Evolutionary conservation across 83 land plant species (phyloP).

Genomic region (Diphasiastrum complanatum): DNA sequence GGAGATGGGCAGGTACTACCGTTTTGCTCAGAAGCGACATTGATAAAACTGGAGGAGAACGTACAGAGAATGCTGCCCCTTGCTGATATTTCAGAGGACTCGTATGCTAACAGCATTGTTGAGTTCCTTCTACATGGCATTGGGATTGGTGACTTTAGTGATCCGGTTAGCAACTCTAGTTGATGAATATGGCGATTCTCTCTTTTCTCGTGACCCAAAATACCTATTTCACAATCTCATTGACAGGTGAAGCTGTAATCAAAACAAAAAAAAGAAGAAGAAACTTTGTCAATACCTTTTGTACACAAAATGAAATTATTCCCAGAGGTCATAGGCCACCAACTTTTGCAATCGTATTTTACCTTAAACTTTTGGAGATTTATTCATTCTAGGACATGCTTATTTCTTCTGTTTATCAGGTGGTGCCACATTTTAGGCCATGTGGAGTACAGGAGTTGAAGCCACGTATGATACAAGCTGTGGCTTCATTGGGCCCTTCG

Average conservation of each 20-base stretch:
- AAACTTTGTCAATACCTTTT: constrained; percentile 1
- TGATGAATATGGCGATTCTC: too few species aligned
- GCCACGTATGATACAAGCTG: constrained; percentile 39
- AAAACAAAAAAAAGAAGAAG: not conserved
- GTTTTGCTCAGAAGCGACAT: constrained; percentile 39
- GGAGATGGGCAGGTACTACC: constrained; percentile 32
- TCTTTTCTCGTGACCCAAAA: not conserved
- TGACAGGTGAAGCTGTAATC: not conserved
- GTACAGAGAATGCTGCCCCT: constrained; percentile 34
- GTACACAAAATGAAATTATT: not conserved
- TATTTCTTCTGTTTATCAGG: constrained; percentile 6
- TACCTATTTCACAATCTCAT: not conserved
- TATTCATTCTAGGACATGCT: not conserved
- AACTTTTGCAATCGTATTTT: not conserved
- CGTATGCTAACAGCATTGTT: constrained; percentile 23
- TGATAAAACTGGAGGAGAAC: constrained; percentile 35
- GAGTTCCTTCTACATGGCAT: constrained; percentile 29
- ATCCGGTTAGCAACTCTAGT: constrained; percentile 17
- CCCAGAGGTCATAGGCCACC: not conserved
- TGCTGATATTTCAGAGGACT: constrained; percentile 23
- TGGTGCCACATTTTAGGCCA: constrained; percentile 31
- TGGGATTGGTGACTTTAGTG: constrained; percentile 35
- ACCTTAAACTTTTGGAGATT: not conserved
- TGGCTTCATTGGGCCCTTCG: constrained; percentile 33
- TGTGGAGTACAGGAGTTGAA: constrained; percentile 32